Evolutionary conservation across 1,284 basidiomycete genomes (phyloP), one percentile per base, ranked within the genome.

Genomic region (Fomitopsis betulina): DNA sequence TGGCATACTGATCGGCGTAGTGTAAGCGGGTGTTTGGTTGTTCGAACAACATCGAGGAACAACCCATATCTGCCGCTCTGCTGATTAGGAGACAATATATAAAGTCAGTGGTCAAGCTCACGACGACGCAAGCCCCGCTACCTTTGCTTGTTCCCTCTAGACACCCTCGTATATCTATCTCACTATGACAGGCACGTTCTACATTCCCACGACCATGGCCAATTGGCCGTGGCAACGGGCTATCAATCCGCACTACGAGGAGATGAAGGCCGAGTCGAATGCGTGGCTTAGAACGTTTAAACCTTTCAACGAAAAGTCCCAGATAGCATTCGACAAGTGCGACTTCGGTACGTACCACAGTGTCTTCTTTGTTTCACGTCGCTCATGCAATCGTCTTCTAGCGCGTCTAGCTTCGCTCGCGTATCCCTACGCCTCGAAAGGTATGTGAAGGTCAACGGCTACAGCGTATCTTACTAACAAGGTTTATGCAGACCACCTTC

Each of bases 231-330:
- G 67, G 15, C 51, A 17, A 19, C 17, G 42, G 43, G 17, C 17
- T 15, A 58, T 71, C 33, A 68, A 63, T 47, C 64, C 65, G 5
- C 56, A 68, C 57, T 70, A 71, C 53, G 43, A 58, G 10, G 63
- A 66, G 35, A 61, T 64, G 21, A 61, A 65, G 55, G 61, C 50
- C 0, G 67, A 70, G 53, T 69, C 69, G 7, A 60, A 62, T 6
- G 58, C 62, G 17, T 73, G 73, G 73, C 50, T 72, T 17, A 63
- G 65, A 32, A 57, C 55, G 35, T 72, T 73, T 60, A 57, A 64
- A 9, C 58, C 68, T 0, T 71, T 72, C 56, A 61, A 58, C 13
- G 60, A 63, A 5, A 53, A 59, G 25, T 65, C 67, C 0, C 70
- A 71, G 49, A 57, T 62, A 2, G 71, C 69, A 1, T 73, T 70